Conservation (phyloP, 2,329 filamentous ascomycete genomes). For the Aspergillus sergii region DNA sequence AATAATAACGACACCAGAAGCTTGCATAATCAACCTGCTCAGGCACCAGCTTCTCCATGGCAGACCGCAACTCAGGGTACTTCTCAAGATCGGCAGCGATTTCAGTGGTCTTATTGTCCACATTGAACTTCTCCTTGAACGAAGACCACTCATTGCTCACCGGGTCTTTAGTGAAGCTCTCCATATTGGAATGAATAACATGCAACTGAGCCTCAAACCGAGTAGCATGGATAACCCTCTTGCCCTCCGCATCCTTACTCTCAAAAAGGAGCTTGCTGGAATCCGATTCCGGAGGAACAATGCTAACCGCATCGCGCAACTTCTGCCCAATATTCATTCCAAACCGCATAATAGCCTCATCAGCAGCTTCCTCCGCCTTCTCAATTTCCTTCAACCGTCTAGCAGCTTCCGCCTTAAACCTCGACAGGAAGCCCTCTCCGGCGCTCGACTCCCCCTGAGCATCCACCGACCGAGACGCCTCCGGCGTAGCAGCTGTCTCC, state of each 20-base stretch:
- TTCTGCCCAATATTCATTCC: constrained; percentile 88
- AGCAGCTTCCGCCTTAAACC: constrained; percentile 74
- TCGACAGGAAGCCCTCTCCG: constrained; percentile 69
- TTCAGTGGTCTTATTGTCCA: constrained; percentile 79
- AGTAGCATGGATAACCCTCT: constrained; percentile 91
- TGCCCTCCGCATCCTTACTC: constrained; percentile 85
- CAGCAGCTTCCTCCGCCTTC: constrained; percentile 89
- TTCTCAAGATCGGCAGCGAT: constrained; percentile 82
- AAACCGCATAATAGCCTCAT: constrained; percentile 91
- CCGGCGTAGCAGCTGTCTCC: constrained; percentile 29
- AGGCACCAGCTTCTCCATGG: constrained; percentile 97
- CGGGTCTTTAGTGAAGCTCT: constrained; percentile 83
- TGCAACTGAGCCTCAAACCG: constrained; percentile 95
- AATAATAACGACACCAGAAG: constrained; percentile 97
- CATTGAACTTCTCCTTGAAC: constrained; percentile 76
- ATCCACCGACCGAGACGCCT: constrained; percentile 14
- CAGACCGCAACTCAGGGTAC: constrained; percentile 79
- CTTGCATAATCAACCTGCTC: constrained; percentile 83
- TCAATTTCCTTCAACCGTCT: constrained; percentile 88
- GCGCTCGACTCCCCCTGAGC: constrained; percentile 30
- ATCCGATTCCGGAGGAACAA: constrained; percentile 69
- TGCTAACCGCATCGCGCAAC: constrained; percentile 83
- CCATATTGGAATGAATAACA: constrained; percentile 83
- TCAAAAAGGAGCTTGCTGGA: constrained; percentile 79
- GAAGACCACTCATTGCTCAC: constrained; percentile 70